Evolutionary conservation across 805 yeast genomes (phyloP).

Genomic region (Cyberlindnera saturnus): DNA sequence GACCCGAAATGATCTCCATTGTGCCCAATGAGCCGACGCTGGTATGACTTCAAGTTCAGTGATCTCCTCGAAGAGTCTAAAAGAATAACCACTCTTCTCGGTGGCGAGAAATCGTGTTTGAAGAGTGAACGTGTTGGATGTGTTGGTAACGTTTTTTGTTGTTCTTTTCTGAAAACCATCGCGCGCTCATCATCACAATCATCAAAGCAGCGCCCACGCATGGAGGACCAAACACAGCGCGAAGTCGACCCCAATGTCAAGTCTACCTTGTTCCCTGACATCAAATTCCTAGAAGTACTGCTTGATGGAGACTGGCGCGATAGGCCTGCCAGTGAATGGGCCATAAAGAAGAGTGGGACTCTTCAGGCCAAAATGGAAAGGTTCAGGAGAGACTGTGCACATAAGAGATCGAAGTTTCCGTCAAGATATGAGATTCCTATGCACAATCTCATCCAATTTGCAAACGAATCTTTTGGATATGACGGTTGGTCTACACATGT

Average conservation of each 20-base stretch:
- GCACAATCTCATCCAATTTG: conserved; percentile 31
- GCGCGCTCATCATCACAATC: too few species aligned
- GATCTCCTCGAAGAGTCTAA: not conserved
- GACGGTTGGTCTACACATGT: conserved; percentile 52
- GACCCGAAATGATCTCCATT: conserved; percentile 37
- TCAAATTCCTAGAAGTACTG: conserved; percentile 22
- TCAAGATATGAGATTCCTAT: conserved; percentile 23
- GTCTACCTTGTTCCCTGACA: conserved; percentile 10
- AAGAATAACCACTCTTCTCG: too few species aligned
- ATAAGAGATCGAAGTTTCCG: conserved; percentile 3
- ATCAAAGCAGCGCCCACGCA: not conserved
- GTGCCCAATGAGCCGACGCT: not conserved
- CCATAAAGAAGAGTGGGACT: conserved; percentile 39
- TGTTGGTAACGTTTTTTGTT: too few species aligned
- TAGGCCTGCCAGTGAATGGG: conserved; percentile 41
- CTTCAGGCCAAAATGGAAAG: conserved; percentile 42
- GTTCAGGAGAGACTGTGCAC: conserved; percentile 3
- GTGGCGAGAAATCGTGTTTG: too few species aligned
- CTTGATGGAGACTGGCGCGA: conserved; percentile 28
- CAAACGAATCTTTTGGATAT: conserved; percentile 49
- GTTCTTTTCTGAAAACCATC: too few species aligned
- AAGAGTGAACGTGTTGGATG: not conserved
- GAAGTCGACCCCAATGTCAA: not conserved
- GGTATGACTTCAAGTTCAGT: not conserved
- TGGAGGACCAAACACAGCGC: not conserved